A percentile compares a stretch with the other conserved stretches of the same genome.
Conservation (phyloP, 1,284 basidiomycete species). For the Ganoderma lucidum region DNA sequence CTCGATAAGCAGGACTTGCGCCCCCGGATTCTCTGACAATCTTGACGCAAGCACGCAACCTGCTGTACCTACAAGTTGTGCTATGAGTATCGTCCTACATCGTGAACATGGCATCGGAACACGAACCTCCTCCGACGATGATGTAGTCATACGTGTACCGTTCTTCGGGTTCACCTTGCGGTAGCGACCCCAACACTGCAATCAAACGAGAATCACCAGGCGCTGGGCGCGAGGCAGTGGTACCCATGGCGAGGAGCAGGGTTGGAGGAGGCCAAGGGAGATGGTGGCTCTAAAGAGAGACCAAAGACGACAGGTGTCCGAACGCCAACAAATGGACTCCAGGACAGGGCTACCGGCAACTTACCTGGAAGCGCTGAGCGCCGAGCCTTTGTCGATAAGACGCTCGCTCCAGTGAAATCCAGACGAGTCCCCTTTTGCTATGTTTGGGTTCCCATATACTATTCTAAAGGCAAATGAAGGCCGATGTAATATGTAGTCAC, state of each 20-base stretch:
- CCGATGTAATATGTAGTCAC: too few relatives aligned
- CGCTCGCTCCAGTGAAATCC: too few relatives aligned
- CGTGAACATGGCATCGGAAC: background rate
- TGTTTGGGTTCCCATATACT: too few relatives aligned
- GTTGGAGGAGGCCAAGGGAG: background rate
- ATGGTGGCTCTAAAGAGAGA: background rate
- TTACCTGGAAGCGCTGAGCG: background rate
- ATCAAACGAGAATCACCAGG: background rate
- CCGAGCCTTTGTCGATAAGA: background rate
- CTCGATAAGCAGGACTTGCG: constrained; percentile 13
- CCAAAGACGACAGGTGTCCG: background rate
- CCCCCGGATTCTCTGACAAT: constrained; percentile 13
- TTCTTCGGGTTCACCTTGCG: background rate
- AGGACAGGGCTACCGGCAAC: background rate
- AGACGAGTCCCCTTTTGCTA: too few relatives aligned
- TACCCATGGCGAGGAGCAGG: background rate
- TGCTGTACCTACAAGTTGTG: constrained; percentile 13
- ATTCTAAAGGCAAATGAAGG: too few relatives aligned
- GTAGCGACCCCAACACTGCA: background rate
- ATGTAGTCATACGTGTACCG: constrained; percentile 3
- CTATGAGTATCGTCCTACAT: background rate
- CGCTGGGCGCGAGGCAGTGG: background rate
- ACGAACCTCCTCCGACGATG: constrained; percentile 7
- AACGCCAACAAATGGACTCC: background rate
- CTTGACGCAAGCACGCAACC: constrained; percentile 23